Conservation (phyloP, 2,329 filamentous ascomycete species). For the Trichocomaceae sp. region DNA sequence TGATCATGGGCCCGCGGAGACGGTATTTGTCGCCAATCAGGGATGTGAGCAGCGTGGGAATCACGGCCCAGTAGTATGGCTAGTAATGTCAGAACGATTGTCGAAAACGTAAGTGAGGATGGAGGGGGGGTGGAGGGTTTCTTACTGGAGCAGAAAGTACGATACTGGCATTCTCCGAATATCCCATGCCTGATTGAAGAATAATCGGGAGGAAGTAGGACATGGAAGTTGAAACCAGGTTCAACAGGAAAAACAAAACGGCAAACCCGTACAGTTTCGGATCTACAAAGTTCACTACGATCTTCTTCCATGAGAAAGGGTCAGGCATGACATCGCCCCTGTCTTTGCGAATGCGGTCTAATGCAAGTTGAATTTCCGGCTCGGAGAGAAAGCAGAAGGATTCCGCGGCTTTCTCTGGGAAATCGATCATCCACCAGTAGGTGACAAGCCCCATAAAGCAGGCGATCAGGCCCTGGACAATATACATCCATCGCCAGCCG, state of each 20-base stretch:
- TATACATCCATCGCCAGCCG: constrained; percentile 65
- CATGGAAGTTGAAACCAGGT: constrained; percentile 58
- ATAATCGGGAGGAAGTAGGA: constrained; percentile 61
- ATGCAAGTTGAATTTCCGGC: constrained; percentile 51
- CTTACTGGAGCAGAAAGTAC: constrained; percentile 54
- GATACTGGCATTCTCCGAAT: constrained; percentile 49
- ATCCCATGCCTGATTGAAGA: constrained; percentile 51
- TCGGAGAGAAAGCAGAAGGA: constrained; percentile 54
- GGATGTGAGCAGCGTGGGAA: constrained; percentile 59
- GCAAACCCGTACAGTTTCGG: constrained; percentile 60
- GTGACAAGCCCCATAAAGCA: constrained; percentile 53
- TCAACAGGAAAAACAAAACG: constrained; percentile 59
- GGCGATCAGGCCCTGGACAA: constrained; percentile 59
- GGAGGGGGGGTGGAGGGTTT: not conserved
- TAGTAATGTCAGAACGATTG: too few species aligned
- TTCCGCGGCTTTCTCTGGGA: constrained; percentile 54
- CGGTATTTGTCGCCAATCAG: constrained; percentile 55
- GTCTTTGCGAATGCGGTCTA: constrained; percentile 54
- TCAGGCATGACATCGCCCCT: constrained; percentile 54
- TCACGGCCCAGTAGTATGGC: constrained; percentile 61
- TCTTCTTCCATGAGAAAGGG: constrained; percentile 49
- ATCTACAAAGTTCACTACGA: constrained; percentile 53
- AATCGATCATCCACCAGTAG: constrained; percentile 66
- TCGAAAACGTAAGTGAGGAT: too few species aligned
- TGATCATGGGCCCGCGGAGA: constrained; percentile 56